Percentiles rank a stretch among this genome's conserved stretches.
Conservation (phyloP, 306 rosid species). For the Datisca glomerata region DNA sequence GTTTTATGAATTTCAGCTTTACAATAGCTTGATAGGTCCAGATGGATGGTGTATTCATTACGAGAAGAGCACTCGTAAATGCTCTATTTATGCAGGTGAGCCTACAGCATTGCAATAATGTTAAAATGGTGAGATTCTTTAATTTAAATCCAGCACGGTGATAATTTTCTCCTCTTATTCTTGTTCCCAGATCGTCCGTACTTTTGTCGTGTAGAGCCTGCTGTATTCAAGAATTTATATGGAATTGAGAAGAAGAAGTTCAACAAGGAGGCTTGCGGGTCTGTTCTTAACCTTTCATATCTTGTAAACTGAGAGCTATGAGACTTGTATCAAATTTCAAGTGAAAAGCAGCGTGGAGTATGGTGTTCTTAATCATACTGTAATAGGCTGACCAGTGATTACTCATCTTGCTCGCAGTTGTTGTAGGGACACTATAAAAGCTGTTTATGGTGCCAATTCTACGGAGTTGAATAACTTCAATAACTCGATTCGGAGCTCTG, state of each 20-base stretch:
- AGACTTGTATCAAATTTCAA: background rate
- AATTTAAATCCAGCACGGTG: background rate
- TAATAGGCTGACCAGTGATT: background rate
- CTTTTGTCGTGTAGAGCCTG: slow-evolving; percentile 79
- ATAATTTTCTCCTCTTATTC: background rate
- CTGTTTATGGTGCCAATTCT: slow-evolving; percentile 60
- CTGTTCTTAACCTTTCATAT: background rate
- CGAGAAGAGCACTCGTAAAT: slow-evolving; percentile 61
- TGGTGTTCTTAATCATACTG: background rate
- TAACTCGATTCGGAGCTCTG: slow-evolving; percentile 21
- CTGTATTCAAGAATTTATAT: slow-evolving; percentile 44
- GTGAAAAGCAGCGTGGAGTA: background rate
- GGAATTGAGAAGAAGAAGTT: slow-evolving; percentile 52
- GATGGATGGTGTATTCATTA: slow-evolving; percentile 92
- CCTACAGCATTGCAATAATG: background rate
- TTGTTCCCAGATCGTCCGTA: slow-evolving; percentile 65
- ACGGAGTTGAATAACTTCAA: slow-evolving; percentile 60
- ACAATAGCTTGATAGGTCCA: slow-evolving; percentile 59
- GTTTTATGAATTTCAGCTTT: slow-evolving; percentile 41
- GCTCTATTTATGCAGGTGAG: slow-evolving; percentile 73
- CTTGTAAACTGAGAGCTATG: background rate
- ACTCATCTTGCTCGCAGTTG: slow-evolving; percentile 36
- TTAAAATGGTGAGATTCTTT: too few species aligned
- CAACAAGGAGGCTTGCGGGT: slow-evolving; percentile 93
- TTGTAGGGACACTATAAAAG: slow-evolving; percentile 71